phyloP scores from a whole-genome alignment of 805 yeast species.

The Kazachstania martiniae region DNA sequence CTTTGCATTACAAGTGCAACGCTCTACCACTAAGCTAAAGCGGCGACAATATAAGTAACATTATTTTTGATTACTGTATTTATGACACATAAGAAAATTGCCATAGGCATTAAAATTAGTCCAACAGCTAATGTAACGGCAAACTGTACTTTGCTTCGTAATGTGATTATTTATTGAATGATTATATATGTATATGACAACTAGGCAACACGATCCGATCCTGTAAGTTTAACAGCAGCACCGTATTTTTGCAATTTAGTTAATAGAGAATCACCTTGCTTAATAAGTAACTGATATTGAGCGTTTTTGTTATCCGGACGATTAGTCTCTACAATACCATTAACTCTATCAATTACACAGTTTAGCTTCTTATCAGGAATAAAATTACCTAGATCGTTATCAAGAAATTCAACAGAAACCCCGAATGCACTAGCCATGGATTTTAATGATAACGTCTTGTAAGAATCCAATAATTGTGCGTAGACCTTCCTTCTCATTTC shows the following conservation, averaged over 20 bases:
- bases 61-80: no score
- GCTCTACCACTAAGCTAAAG: constrained; percentile 99
- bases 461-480: constrained; percentile 86
- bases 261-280: constrained; percentile 84
- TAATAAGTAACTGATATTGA: constrained; percentile 79
- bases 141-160: no score
- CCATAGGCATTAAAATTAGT: no score
- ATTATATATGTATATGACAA: background rate
- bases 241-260: constrained; percentile 95
- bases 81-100: no score
- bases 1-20: constrained; percentile 99
- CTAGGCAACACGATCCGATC: constrained; percentile 57
- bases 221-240: constrained; percentile 91
- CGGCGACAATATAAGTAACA: no score
- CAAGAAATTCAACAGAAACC: constrained; percentile 79
- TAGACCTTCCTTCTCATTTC: constrained; percentile 94
- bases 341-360: constrained; percentile 91
- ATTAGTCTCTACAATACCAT: constrained; percentile 90
- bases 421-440: constrained; percentile 94
- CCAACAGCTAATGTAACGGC: no score
- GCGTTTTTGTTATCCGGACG: constrained; percentile 94
- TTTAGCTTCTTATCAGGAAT: constrained; percentile 89
- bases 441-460: constrained; percentile 77
- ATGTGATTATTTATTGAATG: no score
- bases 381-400: constrained; percentile 75